Base-by-base conservation (phyloP, 2,329 filamentous ascomycete species). In the Ceratocystis cubensis region DNA sequence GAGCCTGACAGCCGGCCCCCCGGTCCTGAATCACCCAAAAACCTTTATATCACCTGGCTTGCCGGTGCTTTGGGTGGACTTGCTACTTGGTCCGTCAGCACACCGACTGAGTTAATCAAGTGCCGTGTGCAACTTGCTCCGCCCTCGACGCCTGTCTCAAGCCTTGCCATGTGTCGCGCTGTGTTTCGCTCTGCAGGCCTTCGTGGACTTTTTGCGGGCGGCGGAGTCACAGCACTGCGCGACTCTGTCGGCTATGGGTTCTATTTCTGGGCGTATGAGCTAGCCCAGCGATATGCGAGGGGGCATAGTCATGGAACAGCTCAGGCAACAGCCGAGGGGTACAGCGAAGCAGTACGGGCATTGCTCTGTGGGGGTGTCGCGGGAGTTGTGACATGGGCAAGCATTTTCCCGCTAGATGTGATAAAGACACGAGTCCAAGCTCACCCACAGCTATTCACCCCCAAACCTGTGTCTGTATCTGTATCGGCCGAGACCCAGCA, bases 161-260 rank as follows among this genome's bases (percentile, higher is more conserved):
- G 69, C 50, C 75, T 71, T 88, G 86, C 1, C 85, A 85, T 68
- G 87, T 82, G 82, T 75, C 82, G 80, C 64, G 78, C 84, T 25
- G 83, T 90, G 30, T 78, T 85, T 71, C 79, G 75, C 45, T 76
- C 74, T 1, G 75, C 79, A 65, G 84, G 87, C 3, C 79, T 90
- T 2, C 79, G 81, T 48, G 92, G 91, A 0, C 75, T 96, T 25
- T 96, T 96, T 73, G 82, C 86, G 69, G 93, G 91, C 22, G 93
- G 93, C 22, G 79, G 78, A 0, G 84, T 96, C 17, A 97, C 93
- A 0, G 89, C 88, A 65, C 73, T 93, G 50, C 82, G 93, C 63
- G 93, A 97, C 75, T 87, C 88, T 67, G 83, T 96, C 66, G 93
- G 93, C n/a, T 97, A 96, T 76, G 93, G 92, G 0, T 96, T 96